phyloP scores from a whole-genome alignment of 2,329 filamentous ascomycete species.

The Fusarium sp. region DNA sequence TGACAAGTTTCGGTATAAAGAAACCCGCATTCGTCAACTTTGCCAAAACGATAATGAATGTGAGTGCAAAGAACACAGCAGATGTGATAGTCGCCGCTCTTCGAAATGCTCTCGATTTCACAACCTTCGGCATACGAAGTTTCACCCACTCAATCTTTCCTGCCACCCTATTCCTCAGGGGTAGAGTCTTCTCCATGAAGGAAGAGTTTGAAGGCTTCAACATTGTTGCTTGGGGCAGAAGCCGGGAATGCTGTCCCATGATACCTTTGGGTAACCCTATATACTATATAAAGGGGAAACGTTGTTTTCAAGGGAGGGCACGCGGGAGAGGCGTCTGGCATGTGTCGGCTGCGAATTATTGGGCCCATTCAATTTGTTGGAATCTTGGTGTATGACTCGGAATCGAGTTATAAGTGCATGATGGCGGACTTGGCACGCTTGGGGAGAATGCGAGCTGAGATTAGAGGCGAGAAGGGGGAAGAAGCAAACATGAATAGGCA shows the following conservation, averaged over 20 bases:
- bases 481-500: neutral
- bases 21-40: constrained; percentile 30
- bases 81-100: constrained; percentile 13
- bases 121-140: constrained; percentile 3
- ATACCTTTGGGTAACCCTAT: neutral
- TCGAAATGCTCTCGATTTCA: constrained; percentile 35
- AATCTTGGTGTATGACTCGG: constrained; percentile 6
- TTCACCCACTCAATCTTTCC: constrained; percentile 14
- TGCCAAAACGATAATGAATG: constrained; percentile 25
- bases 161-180: constrained; percentile 9
- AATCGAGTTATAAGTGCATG: neutral
- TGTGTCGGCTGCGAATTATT: neutral
- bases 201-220: constrained; percentile 16
- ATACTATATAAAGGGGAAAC: neutral
- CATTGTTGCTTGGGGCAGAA: constrained; percentile 17
- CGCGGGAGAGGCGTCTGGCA: constrained; percentile 20
- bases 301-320: constrained; percentile 7
- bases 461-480: neutral
- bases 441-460: neutral
- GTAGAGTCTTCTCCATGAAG: constrained; percentile 18
- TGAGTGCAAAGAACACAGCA: constrained; percentile 12
- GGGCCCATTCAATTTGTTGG: neutral
- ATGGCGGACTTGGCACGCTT: neutral
- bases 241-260: neutral
- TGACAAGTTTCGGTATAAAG: constrained; percentile 28